Base-by-base conservation (phyloP, 2,329 filamentous ascomycete species). In the Aspergillus sp. region DNA sequence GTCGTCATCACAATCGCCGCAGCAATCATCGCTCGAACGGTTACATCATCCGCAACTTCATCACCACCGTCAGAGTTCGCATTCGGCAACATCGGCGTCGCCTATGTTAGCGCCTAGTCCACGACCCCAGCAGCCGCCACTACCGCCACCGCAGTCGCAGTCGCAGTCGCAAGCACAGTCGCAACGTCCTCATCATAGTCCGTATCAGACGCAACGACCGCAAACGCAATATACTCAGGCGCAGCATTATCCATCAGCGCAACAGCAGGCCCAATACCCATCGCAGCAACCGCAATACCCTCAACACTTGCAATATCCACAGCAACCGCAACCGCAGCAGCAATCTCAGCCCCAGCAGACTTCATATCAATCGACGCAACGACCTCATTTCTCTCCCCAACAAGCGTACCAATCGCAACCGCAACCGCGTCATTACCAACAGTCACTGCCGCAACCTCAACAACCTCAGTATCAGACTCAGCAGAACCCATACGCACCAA, bases 1-100 rank as follows among this genome's bases (percentile, higher is more conserved):
- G 13, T 67, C 64, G 6, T 62, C 63, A 5, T 63, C 66, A 51
- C 61, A 64, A 44, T 19, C 64, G 5, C 63, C 63, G 5, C 64
- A 66, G 51, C 61, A 64, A 44, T 19, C 17, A 20, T 53, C 57
- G 1, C 45, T 64, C 44, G 63, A 66, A 19, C 50, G 61, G 32
- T 47, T 64, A 7, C 37, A 39, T 17, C 37, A 39, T 20, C n/a
- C 33, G n/a, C 33, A 37, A 10, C 44, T 46, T 30, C 43, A 59
- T 17, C 58, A 60, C 7, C 55, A 58, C 22, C 46, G 58, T 12
- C 57, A 60, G 6, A 47, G 17, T n/a, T 53, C 58, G 33, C 20
- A 54, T 7, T 52, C 55, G 2, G 57, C 50, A 4, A 58, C 59
- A 51, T 50, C 58, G 3, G 59, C 49, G 23, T 49, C 58, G 1